Base-by-base conservation (phyloP, 352 stramenopile species). In the Thalassiosira livingstoniorum region DNA sequence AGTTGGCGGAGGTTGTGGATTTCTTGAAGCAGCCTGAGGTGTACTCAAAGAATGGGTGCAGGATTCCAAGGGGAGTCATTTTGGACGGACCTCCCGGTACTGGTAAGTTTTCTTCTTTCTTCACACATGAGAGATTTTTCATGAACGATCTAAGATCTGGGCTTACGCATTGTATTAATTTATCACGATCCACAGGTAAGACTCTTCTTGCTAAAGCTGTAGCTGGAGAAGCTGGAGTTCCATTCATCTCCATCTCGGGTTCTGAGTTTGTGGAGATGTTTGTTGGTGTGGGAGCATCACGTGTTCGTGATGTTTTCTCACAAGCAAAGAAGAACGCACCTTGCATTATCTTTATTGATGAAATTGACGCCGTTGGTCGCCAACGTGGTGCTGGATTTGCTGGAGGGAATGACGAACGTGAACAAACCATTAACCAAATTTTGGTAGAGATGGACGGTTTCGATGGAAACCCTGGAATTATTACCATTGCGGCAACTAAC, bases 191-290 rank as follows among this genome's bases (percentile, higher is more conserved):
- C n/a, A n/a, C 32, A 79, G 97, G 96, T 75, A 99, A 99, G 90
- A 99, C 97, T 42, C 87, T 99, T 31, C 81, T 99, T 18, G 97
- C 97, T 25, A 98, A 79, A 75, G 96, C 96, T 23, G 95, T 98
- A 4, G 97, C 97, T 0, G 96, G 94, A 3, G 96, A 98, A 86
- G 96, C 97, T 2, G 94, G 95, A 53, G 96, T 98, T 1, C 95
- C 96, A 4, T 98, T 98, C 85, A 95, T 98, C 53, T 98, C 95
- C 75, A 97, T 96, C 76, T 98, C 96, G 34, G 97, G 96, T 45
- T 98, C 96, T n/a, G 96, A 99, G 79, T 99, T 99, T 89, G 96
- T 98, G 10, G 97, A 99, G 78, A 98, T 98, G 96, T 96, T 98
- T 37, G 97, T 98, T 3, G 97, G 97, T 64, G 93, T 97, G 61